Evolutionary conservation across 148 eudicot genomes (phyloP).

Genomic region (Vaccinium corymbosum): DNA sequence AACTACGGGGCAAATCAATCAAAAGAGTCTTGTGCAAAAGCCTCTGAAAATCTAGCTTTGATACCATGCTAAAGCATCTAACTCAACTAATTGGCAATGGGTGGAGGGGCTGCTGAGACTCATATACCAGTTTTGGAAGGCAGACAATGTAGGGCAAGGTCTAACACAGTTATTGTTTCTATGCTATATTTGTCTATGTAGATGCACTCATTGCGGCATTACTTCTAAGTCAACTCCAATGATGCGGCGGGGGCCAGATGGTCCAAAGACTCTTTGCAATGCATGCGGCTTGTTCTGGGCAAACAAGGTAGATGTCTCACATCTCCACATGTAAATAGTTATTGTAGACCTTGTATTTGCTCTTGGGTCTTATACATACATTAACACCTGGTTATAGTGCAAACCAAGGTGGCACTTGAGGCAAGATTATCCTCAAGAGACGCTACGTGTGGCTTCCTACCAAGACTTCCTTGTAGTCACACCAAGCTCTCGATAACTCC

Average conservation of each 20-base stretch:
- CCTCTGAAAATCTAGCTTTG: no score
- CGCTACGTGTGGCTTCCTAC: no score
- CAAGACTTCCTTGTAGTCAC: no score
- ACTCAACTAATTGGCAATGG: no score
- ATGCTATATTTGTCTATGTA: slow-evolving; percentile 15
- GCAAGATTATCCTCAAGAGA: no score
- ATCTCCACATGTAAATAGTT: not conserved
- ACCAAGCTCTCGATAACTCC: no score
- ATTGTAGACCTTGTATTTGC: not conserved
- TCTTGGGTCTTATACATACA: not conserved
- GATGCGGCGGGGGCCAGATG: slow-evolving; percentile 92
- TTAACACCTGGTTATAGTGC: not conserved
- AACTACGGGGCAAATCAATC: no score
- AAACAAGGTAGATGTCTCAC: slow-evolving; percentile 50
- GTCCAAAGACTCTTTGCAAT: slow-evolving; percentile 88
- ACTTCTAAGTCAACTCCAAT: slow-evolving; percentile 61
- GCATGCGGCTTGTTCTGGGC: slow-evolving; percentile 91
- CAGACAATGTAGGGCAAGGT: no score
- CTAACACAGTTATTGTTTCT: not conserved
- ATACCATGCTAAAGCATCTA: no score
- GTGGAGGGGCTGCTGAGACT: no score
- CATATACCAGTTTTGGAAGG: no score
- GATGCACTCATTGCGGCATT: slow-evolving; percentile 64
- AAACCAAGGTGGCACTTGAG: not conserved
- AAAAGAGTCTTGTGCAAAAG: no score